Base-by-base conservation (phyloP, 345 rosid species). In the Excoecaria agallocha region DNA sequence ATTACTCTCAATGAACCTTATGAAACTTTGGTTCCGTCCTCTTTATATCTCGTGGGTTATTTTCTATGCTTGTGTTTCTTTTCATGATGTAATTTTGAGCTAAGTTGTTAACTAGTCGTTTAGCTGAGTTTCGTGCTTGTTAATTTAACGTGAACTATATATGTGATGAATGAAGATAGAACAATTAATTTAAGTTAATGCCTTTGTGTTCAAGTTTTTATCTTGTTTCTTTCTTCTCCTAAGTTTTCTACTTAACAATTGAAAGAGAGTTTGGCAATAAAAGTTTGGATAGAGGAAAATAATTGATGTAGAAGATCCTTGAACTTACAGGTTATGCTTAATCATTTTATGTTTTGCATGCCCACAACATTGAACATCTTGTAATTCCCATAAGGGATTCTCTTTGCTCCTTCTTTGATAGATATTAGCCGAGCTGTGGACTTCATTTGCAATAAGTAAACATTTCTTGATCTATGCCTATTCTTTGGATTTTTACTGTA, bases 341-440 rank as follows among this genome's bases (percentile, higher is more conserved):
- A 35, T 57, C 71, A 11, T 20, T 20, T 54, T 62, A 6, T 75
- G 59, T 58, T 59, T 78, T 76, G 24, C 80, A 92, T 97, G 93
- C 87, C 67, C 82, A 90, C 64, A 92, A 85, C 75, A 94, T 94
- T 78, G 93, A 92, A 35, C 97, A 94, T 72, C 79, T 92, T 15
- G 90, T 88, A 56, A 87, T 92, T 77, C 98, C 97, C 67, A 90
- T 97, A 10, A 86, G 97, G 74, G 98, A 92, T 77, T 94, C 85
- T 89, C 20, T 92, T 88, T 84, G 97, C 97, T 57, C 98, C 97
- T 77, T 92, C 91, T 5, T 79, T 81, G 73, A 68, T 62, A 1
- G 95, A 89, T 70, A 88, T 90, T 59, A 74, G 79, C 66, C 84
- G 55, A 73, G 97, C 97, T 43, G 92, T 90, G 20, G 87, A 85